These are phyloP conservation scores for Lojkania enalia DNA, from an alignment of 2,329 filamentous ascomycete genomes.

Conservation along the genomic window DNA sequence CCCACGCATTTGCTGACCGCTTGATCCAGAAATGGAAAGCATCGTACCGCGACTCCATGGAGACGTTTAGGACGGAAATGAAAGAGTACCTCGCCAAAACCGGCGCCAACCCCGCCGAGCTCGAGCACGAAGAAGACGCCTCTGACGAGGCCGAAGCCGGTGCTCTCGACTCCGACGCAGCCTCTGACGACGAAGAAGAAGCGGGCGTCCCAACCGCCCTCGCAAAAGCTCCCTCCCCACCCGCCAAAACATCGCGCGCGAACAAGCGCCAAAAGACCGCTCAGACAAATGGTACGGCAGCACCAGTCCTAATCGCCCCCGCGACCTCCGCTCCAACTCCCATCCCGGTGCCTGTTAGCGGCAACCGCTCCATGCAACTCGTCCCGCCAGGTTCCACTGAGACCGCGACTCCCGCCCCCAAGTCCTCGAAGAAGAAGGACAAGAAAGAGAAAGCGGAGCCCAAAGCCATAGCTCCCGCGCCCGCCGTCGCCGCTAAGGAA, in stretches of 20 bases:
- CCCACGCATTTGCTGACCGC: background rate
- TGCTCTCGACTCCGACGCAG: conserved; percentile 48
- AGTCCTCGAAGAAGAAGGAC: conserved; percentile 39
- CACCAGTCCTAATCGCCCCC: conserved; percentile 20
- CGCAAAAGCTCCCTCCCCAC: conserved; percentile 41
- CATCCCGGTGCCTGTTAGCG: conserved; percentile 13
- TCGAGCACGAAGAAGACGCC: conserved; percentile 47
- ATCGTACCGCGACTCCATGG: conserved; percentile 58
- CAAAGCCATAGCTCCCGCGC: conserved; percentile 31
- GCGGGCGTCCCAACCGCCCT: conserved; percentile 33
- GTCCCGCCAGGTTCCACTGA: conserved; percentile 15
- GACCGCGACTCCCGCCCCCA: conserved; percentile 14
- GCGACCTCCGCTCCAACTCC: conserved; percentile 13
- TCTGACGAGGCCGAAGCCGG: conserved; percentile 44
- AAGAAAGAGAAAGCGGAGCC: conserved; percentile 35
- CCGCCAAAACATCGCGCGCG: conserved; percentile 38
- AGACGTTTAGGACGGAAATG: conserved; percentile 59
- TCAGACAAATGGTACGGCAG: conserved; percentile 26
- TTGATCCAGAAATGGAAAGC: conserved; percentile 43
- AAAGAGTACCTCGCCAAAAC: conserved; percentile 58
- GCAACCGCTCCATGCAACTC: conserved; percentile 11
- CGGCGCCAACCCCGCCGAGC: conserved; percentile 45
- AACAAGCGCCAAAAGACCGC: conserved; percentile 46
- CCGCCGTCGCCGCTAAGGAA: conserved; percentile 12
- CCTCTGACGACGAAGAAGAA: conserved; percentile 36